phyloP scores from a whole-genome alignment of 2,329 filamentous ascomycete genomes.

The Byssothecium circinans region DNA sequence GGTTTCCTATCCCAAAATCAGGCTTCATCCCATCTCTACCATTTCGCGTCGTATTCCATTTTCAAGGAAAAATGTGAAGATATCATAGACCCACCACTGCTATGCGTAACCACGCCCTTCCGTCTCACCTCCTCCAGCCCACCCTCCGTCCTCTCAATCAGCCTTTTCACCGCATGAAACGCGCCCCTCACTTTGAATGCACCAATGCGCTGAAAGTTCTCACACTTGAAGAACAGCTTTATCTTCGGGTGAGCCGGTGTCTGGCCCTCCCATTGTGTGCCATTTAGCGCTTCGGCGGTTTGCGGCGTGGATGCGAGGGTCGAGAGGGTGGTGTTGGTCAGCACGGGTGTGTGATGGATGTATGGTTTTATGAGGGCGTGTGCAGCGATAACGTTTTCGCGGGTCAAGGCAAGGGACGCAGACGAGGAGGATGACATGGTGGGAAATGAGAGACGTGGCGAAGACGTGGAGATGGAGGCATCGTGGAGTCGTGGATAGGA shows the following conservation, averaged over 20 bases:
- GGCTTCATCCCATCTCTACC: too few species aligned
- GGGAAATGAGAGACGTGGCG: conserved; percentile 71
- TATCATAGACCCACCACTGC: conserved; percentile 64
- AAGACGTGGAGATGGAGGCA: conserved; percentile 78
- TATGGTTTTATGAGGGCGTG: conserved; percentile 71
- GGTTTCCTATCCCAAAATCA: conserved; percentile 86
- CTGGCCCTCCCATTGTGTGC: conserved; percentile 60
- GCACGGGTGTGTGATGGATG: conserved; percentile 81
- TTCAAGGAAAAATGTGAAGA: background rate
- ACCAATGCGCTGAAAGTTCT: conserved; percentile 87
- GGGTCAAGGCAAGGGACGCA: conserved; percentile 65
- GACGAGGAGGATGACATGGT: conserved; percentile 23
- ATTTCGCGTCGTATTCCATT: background rate
- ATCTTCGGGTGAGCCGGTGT: conserved; percentile 66
- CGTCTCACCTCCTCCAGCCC: conserved; percentile 46
- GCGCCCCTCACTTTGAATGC: conserved; percentile 92
- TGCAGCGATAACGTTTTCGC: conserved; percentile 70
- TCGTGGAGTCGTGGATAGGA: conserved; percentile 62
- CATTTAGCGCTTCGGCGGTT: conserved; percentile 53
- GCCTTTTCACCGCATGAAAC: conserved; percentile 76
- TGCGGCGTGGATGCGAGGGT: conserved; percentile 73
- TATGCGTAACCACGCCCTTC: conserved; percentile 86
- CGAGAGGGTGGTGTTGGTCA: conserved; percentile 77
- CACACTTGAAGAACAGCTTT: conserved; percentile 89
- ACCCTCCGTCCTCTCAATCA: conserved; percentile 58